phyloP scores from a whole-genome alignment of 495 filamentous ascomycete species.

The Coniosporium apollinis region DNA sequence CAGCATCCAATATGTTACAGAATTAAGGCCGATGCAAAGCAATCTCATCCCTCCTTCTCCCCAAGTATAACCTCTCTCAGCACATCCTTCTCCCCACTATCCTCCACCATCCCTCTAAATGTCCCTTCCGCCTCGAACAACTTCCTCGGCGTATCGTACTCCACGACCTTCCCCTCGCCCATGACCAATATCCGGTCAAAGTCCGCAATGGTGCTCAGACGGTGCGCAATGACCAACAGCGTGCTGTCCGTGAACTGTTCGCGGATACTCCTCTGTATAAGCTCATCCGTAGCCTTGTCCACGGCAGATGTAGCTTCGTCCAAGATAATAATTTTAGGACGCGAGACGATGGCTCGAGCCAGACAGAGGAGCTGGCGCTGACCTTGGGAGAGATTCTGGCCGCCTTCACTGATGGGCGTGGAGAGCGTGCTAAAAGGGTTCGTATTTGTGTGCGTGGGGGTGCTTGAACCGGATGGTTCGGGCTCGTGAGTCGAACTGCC shows the following conservation, averaged over 20 bases:
- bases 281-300: conserved; percentile 37
- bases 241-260: conserved; percentile 22
- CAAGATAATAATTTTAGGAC: conserved; percentile 25
- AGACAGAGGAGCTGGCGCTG: conserved; percentile 33
- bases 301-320: conserved; percentile 32
- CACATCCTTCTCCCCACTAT: no score
- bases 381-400: conserved; percentile 25
- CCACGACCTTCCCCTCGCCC: background rate
- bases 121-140: background rate
- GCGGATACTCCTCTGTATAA: conserved; percentile 32
- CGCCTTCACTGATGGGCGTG: no score
- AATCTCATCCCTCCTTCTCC: no score
- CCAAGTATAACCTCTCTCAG: no score
- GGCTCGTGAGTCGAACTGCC: background rate
- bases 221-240: conserved; percentile 27
- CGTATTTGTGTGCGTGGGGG: conserved; percentile 27
- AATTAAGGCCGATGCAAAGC: no score
- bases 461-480: conserved; percentile 23
- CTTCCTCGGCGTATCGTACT: background rate
- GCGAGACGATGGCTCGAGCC: conserved; percentile 24
- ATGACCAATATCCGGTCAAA: conserved; percentile 14
- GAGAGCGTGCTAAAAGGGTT: no score
- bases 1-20: no score
- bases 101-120: conserved; percentile 1
- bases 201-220: conserved; percentile 25